Evolutionary conservation across 2,329 filamentous ascomycete species (phyloP).

Genomic region (Paraphaeosphaeria sporulosa): DNA sequence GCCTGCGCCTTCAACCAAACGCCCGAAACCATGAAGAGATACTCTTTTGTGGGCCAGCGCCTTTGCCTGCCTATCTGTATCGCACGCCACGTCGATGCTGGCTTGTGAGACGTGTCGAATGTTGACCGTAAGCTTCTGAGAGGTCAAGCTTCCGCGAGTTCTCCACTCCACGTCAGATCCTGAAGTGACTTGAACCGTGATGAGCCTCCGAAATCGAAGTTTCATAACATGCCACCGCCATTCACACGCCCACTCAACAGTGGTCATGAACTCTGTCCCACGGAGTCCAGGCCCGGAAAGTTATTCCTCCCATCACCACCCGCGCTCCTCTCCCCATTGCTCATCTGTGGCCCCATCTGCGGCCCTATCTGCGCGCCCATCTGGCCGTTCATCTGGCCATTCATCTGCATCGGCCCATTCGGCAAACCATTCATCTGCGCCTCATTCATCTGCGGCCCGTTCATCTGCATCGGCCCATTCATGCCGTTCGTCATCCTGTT

Average conservation of each 20-base stretch:
- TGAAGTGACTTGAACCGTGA: background rate
- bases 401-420: conserved; percentile 16
- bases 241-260: background rate
- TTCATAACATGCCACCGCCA: no score
- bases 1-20: background rate
- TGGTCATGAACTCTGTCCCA: conserved; percentile 1
- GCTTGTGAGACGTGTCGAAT: no score
- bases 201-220: background rate
- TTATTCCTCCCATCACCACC: conserved; percentile 30
- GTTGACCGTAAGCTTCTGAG: background rate
- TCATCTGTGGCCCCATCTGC: conserved; percentile 20
- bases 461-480: conserved; percentile 23
- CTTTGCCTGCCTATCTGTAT: background rate
- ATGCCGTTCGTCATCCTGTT: conserved; percentile 26
- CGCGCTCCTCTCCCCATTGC: conserved; percentile 29
- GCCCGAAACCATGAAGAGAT: background rate
- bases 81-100: background rate
- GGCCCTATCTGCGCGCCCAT: conserved; percentile 20
- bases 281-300: conserved; percentile 28
- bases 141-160: background rate
- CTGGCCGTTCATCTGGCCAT: conserved; percentile 22
- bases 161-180: background rate
- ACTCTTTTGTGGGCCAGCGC: background rate
- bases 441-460: conserved; percentile 15
- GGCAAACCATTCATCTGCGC: conserved; percentile 21